Evolutionary conservation across 1,139 yeast species (phyloP), one percentile per base, ranked within the genome.

Genomic region (Protomyces macrosporus): DNA sequence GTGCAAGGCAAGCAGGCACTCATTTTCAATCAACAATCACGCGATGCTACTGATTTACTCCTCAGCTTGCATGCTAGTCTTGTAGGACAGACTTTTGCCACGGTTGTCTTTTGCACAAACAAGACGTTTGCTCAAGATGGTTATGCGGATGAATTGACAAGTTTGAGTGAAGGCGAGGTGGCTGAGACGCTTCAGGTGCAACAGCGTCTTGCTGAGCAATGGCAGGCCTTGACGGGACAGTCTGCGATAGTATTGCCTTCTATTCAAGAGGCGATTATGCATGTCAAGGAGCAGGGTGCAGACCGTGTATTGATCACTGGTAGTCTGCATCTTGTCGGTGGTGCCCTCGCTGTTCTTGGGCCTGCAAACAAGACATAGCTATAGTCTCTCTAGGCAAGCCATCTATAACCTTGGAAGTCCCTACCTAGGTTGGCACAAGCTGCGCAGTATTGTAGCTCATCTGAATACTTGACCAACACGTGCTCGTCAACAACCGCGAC

Each of bases 251-350:
- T 93, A 1, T 82, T 85, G 69, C 82, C 83, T 50, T 90, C 85
- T 70, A 88, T 95, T 56, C 96, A 93, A 74, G 82, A 87, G 0
- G 85, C 93, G 5, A 82, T 86, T 14, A 79, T 83, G 50, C 78
- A 81, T 74, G 71, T 83, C 72, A 45, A 51, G 32, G 72, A 81
- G 75, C 66, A 75, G 75, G 23, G 79, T 75, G 65, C 42, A 9
- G 35, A 65, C 7, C 74, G 75, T 2, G 76, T 85, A 30, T 91
- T 90, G 69, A 95, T 90, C 0, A 86, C 90, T 76, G 99, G 99
- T 1, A 91, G 98, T 33, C 78, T 95, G 68, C 97, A 91, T 74
- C 78, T 95, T 64, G 96, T 93, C 9, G 98, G 99, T 23, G 98
- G 98, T 0, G 82, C 93, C 66, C 77, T 93, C 59, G 93, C 90